phyloP scores from a whole-genome alignment of 257 asterid species.

The Henckelia pumila region DNA sequence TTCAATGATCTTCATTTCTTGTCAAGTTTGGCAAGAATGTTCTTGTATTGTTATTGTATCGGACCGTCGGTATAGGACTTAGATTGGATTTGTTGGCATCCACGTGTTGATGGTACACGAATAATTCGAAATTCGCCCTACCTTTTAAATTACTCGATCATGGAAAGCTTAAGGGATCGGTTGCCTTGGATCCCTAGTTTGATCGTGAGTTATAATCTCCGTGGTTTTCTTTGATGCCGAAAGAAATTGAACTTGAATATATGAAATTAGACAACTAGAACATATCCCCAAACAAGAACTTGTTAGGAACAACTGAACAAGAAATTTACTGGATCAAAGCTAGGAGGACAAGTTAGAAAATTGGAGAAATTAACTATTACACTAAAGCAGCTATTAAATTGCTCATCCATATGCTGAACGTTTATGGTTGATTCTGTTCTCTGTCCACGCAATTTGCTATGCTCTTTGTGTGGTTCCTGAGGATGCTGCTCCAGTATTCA shows the following conservation, averaged over 20 bases:
- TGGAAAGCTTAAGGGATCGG: background rate
- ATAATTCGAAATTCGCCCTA: no score
- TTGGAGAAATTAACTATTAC: background rate
- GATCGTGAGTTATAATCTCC: background rate
- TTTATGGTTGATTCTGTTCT: conserved; percentile 5
- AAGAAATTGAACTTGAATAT: background rate
- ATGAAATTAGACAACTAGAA: background rate
- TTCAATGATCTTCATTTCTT: background rate
- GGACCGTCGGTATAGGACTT: background rate
- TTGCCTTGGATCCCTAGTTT: background rate
- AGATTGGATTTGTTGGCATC: background rate
- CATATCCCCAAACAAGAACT: background rate
- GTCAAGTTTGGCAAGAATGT: background rate
- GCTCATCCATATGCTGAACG: conserved; percentile 8
- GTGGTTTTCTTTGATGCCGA: background rate
- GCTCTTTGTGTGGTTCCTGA: background rate
- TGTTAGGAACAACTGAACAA: background rate
- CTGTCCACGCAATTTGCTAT: background rate
- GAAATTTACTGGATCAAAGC: background rate
- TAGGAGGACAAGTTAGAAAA: background rate
- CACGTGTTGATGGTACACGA: background rate
- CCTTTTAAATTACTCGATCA: background rate
- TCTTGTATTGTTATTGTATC: no score
- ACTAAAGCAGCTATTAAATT: background rate
- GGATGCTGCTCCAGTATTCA: background rate